Evolutionary conservation across 768 basidiomycete species (phyloP), one percentile per base, ranked within the genome.

Genomic region (Tephrocybe sp.): DNA sequence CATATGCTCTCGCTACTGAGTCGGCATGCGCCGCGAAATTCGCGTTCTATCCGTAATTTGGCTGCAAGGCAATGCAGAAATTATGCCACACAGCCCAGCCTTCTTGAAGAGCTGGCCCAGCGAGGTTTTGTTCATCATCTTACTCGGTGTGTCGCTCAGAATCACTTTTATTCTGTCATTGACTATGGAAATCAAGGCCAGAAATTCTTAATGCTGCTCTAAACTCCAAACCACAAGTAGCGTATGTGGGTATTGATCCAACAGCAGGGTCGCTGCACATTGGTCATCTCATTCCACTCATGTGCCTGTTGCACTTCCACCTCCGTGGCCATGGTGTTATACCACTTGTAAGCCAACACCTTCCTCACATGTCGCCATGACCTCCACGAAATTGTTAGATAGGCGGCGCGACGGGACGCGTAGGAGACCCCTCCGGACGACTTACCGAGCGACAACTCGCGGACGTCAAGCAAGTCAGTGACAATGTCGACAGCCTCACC

Each of bases 371-470:
- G 20, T 30, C 17, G 7, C 26, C 22, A n/a, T 7, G n/a, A 46
- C 43, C 26, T 39, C 31, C 34, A 58, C 34, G 54, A 38, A 26
- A 8, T n/a, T 30, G 26, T 30, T 62, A 98, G 96, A 89, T 98
- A 65, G 96, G 97, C 30, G 94, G 93, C 1, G 95, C 93, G 8
- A 98, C 96, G 0, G 97, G 93, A 8, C 83, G 88, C n/a, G 86
- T 99, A 39, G 97, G 97, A 5, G 97, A 99, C 64, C 97, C 97
- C 7, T 96, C 95, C 4, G 96, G 97, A 1, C 79, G 95, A 32
- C 76, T 79, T 4, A 82, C 82, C 0, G 96, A 97, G 68, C 84
- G 97, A 17, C 79, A 84, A 48, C 75, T 83, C 3, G 80, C 92
- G 4, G 75, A 84, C 32, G 66, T 68, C 11, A 67, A 77, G 9